Base-by-base conservation (phyloP, 345 rosid species). In the Pugionium dolabratum region DNA sequence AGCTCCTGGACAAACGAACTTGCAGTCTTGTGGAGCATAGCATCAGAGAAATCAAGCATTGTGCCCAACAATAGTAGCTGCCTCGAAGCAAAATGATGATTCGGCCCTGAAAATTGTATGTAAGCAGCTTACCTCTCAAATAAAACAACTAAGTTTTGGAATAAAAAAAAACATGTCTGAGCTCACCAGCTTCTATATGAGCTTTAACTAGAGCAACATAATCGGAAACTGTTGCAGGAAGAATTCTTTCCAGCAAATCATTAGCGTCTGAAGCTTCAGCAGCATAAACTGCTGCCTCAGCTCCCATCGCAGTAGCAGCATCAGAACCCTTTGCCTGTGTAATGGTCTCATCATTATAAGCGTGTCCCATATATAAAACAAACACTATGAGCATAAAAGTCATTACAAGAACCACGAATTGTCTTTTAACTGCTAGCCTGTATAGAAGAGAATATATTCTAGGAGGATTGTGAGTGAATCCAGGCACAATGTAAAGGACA, bases 11-110 rank as follows among this genome's bases (percentile, higher is more conserved):
- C 88, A 80, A 90, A 90, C 50, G 86, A 75, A 77, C 89, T 77
- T 39, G 93, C 96, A 59, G 75, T 76, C 75, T 84, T 90, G 76
- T 89, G 81, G 80, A 86, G 86, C 75, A 91, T 82, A 33, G 85
- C 81, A 79, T 94, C 99, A 63, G 99, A 94, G 80, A 86, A 90
- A 67, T 94, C 97, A 61, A 94, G 92, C 89, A 86, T 81, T 60
- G 82, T 75, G 10, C 99, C 97, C 56, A 90, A 85, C 83, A 94
- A 75, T 58, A 94, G 80, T 49, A 94, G 83, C 79, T 94, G 99
- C 69, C 96, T 82, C 29, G 96, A 78, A 54, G 86, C 86, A 81
- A 90, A 94, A 51, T 79, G 86, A 71, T 85, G 81, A 68, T 85
- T 84, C 59, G 85, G 75, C 73, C 99, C 99, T 94, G 95, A 64